A percentile compares a stretch with the other conserved stretches of the same genome.
These are phyloP conservation scores for Arctostaphylos glauca DNA, from an alignment of 148 eudicot species.

Conservation along the genomic window DNA sequence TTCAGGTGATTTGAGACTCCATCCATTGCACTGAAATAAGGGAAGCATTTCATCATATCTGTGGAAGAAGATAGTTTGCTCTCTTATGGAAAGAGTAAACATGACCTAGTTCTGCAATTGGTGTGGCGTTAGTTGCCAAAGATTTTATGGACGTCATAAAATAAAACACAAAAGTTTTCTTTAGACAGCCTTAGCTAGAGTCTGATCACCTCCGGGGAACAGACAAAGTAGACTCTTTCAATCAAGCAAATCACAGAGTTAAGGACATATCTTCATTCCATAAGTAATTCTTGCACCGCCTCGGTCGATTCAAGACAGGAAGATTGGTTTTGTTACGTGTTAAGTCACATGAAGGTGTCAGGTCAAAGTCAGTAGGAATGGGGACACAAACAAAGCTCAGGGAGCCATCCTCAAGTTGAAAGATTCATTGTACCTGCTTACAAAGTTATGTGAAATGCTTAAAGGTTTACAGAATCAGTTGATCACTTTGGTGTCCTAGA, in stretches of 20 bases:
- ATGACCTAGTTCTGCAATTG: background rate
- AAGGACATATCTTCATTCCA: background rate
- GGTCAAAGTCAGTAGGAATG: background rate
- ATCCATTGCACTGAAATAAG: background rate
- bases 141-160: background rate
- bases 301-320: background rate
- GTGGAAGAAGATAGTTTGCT: background rate
- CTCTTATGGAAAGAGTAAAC: background rate
- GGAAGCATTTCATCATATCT: background rate
- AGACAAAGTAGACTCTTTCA: slow-evolving; percentile 8
- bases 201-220: background rate
- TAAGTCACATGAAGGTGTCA: background rate
- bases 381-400: background rate
- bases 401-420: background rate
- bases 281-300: background rate
- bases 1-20: background rate
- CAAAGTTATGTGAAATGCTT: background rate
- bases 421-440: background rate
- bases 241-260: background rate
- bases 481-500: background rate
- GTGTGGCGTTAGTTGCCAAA: too few species aligned
- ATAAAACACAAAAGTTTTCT: background rate
- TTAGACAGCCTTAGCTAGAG: background rate
- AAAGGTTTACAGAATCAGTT: background rate
- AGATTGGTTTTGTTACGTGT: background rate